phyloP scores from a whole-genome alignment of 805 yeast species.

The Candida coquimbonensis region DNA sequence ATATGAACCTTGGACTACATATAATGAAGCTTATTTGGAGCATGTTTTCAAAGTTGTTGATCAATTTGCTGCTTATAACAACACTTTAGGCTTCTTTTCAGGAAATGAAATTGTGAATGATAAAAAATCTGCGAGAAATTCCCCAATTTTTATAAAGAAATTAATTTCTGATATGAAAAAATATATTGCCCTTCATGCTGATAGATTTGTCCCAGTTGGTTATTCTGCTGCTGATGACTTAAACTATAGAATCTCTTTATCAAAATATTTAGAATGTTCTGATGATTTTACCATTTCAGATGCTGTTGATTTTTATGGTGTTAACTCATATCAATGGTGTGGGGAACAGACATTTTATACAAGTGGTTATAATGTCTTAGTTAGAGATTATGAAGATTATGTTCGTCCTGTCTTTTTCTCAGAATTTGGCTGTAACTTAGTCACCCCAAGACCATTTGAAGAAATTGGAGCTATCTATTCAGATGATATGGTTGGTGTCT shows the following conservation, averaged over 20 bases:
- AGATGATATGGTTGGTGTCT: slow-evolving; percentile 61
- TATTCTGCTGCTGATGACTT: slow-evolving; percentile 96
- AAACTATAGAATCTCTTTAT: slow-evolving; percentile 63
- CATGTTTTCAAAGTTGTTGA: slow-evolving; percentile 76
- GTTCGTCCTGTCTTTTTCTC: slow-evolving; percentile 80
- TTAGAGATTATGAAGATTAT: slow-evolving; percentile 60
- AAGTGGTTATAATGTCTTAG: slow-evolving; percentile 70
- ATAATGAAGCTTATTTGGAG: slow-evolving; percentile 58
- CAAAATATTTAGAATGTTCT: slow-evolving; percentile 75
- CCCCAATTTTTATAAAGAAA: slow-evolving; percentile 76
- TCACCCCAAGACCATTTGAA: slow-evolving; percentile 70
- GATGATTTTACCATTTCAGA: slow-evolving; percentile 38
- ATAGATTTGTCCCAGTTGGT: slow-evolving; percentile 79
- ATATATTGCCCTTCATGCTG: slow-evolving; percentile 51
- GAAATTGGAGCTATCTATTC: slow-evolving; percentile 71
- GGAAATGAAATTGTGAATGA: slow-evolving; percentile 91
- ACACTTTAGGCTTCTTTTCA: slow-evolving; percentile 85
- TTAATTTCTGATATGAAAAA: slow-evolving; percentile 74
- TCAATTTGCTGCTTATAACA: slow-evolving; percentile 77
- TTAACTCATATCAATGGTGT: slow-evolving; percentile 96
- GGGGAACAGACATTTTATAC: slow-evolving; percentile 78
- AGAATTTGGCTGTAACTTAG: slow-evolving; percentile 87
- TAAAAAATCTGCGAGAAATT: slow-evolving; percentile 51
- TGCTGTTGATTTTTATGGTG: slow-evolving; percentile 82
- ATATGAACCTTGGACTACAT: slow-evolving; percentile 91